These are phyloP conservation scores for Hysterium pulicare DNA, from an alignment of 2,329 filamentous ascomycete species.

Conservation along the genomic window DNA sequence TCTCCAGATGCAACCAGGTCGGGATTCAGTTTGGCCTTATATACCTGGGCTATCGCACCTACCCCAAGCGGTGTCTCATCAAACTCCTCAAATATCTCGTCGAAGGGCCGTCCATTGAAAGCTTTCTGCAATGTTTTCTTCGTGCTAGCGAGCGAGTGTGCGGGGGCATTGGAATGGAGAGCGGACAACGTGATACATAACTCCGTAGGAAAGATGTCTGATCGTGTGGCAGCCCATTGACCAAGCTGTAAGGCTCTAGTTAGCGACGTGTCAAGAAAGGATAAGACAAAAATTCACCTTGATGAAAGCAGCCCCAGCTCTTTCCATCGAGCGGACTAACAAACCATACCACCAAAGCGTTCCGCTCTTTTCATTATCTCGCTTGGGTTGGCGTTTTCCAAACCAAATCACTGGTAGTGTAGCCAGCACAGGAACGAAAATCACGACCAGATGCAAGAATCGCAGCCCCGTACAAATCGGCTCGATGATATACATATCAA, in stretches of 20 bases:
- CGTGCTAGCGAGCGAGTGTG: constrained; percentile 78
- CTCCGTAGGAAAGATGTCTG: constrained; percentile 91
- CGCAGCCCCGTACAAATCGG: constrained; percentile 81
- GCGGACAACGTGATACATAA: constrained; percentile 93
- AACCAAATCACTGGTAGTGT: constrained; percentile 79
- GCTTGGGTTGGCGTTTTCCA: constrained; percentile 60
- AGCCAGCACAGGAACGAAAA: constrained; percentile 87
- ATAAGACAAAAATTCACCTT: constrained; percentile 60
- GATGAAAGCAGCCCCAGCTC: constrained; percentile 92
- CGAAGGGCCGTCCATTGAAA: constrained; percentile 75
- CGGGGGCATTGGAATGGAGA: constrained; percentile 89
- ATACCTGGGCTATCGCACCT: constrained; percentile 95
- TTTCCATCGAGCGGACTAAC: constrained; percentile 84
- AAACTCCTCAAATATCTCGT: constrained; percentile 96
- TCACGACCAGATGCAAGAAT: constrained; percentile 81
- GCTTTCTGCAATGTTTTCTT: constrained; percentile 75
- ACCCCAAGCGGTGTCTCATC: constrained; percentile 85
- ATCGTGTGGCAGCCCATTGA: constrained; percentile 95
- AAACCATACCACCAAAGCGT: constrained; percentile 95
- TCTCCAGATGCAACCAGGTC: constrained; percentile 66
- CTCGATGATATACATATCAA: constrained; percentile 74
- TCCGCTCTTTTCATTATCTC: constrained; percentile 72
- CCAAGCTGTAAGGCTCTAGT: constrained; percentile 59
- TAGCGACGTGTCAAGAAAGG: background rate
- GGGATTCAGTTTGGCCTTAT: constrained; percentile 87